phyloP scores from a whole-genome alignment of 805 yeast genomes.

The Saccharomycopsis fodiens region DNA sequence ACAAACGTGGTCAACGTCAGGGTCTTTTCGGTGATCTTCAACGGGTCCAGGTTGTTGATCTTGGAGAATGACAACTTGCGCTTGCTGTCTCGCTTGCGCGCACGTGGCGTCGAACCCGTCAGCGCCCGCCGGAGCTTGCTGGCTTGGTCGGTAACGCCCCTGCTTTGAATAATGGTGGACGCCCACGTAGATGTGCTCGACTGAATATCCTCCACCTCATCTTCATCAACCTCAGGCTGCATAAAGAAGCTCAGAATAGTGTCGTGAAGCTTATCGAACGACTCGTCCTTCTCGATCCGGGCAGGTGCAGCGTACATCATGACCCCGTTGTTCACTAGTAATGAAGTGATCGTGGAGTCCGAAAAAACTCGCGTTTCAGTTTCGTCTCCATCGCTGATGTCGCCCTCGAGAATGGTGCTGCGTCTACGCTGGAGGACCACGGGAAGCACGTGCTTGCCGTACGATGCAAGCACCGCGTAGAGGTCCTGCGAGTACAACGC shows the following conservation, averaged over 20 bases:
- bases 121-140: slow-evolving; percentile 5
- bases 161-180: slow-evolving; percentile 17
- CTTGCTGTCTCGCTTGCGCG: slow-evolving; percentile 13
- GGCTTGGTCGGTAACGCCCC: neutral
- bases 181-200: slow-evolving; percentile 19
- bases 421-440: slow-evolving; percentile 7
- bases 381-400: slow-evolving; percentile 11
- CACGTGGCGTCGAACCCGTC: neutral
- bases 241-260: slow-evolving; percentile 9
- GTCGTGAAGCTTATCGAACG: slow-evolving; percentile 10
- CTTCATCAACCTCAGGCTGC: neutral
- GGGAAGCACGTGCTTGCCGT: slow-evolving; percentile 15
- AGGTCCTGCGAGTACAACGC: slow-evolving; percentile 19
- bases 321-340: slow-evolving; percentile 15
- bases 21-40: slow-evolving; percentile 12
- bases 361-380: slow-evolving; percentile 5
- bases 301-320: slow-evolving; percentile 14
- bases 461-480: slow-evolving; percentile 13
- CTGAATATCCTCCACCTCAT: slow-evolving; percentile 6
- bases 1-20: slow-evolving; percentile 8
- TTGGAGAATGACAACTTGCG: slow-evolving; percentile 9
- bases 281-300: slow-evolving; percentile 6
- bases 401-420: slow-evolving; percentile 3
- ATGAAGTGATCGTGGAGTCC: slow-evolving; percentile 10
- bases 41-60: slow-evolving; percentile 17